Evolutionary conservation across 805 yeast species (phyloP).

Genomic region (Pichia kluyveri): DNA sequence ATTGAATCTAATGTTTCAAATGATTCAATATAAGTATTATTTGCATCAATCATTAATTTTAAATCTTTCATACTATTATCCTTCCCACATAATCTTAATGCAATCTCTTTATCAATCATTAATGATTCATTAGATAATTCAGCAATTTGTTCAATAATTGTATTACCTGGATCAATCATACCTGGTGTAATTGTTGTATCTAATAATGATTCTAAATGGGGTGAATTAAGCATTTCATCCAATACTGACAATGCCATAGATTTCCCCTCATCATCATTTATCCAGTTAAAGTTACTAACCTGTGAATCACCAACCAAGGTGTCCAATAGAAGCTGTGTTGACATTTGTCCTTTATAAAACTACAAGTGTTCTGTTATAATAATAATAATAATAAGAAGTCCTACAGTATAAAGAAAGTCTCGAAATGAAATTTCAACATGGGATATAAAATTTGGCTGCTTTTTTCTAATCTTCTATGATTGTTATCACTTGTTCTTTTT

Average conservation of each 20-base stretch:
- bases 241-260: slow-evolving; percentile 28
- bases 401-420: not conserved
- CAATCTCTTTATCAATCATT: slow-evolving; percentile 1
- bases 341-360: not conserved
- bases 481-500: not conserved
- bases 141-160: slow-evolving; percentile 50
- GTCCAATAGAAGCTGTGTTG: slow-evolving; percentile 26
- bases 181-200: slow-evolving; percentile 17
- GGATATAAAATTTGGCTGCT: not conserved
- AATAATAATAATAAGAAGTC: no score
- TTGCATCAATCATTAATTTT: slow-evolving; percentile 33
- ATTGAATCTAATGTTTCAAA: slow-evolving; percentile 1
- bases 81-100: not conserved
- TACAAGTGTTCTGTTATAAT: no score
- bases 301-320: slow-evolving; percentile 25
- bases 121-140: slow-evolving; percentile 36
- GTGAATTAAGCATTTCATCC: slow-evolving; percentile 32
- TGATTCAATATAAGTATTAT: slow-evolving; percentile 1
- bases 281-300: slow-evolving; percentile 14
- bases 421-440: not conserved
- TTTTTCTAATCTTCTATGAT: not conserved
- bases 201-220: slow-evolving; percentile 30
- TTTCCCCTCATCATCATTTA: slow-evolving; percentile 26
- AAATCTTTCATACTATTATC: slow-evolving; percentile 17
- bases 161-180: not conserved